Evolutionary conservation across 2,329 filamentous ascomycete species (phyloP), one percentile per base, ranked within the genome.

Genomic region (Fusarium avenaceum): DNA sequence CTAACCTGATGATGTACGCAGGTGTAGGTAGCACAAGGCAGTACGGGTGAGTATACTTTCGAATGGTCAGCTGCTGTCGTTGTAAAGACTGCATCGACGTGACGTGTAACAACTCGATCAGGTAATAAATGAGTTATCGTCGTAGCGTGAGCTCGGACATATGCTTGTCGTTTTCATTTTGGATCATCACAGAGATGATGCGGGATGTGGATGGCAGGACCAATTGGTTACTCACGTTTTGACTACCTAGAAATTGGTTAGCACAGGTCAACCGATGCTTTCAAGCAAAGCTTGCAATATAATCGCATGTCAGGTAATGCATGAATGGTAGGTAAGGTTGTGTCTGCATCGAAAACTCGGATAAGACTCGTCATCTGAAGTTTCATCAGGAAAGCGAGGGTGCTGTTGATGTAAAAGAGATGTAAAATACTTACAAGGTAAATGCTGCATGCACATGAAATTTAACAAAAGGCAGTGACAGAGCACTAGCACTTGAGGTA

Each of bases 111-210:
- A 65, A 71, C 71, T 74, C 65, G 55, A 74, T 77, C 75, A 77
- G 75, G 61, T 57, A 67, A 70, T 73, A 75, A 78, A 80, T 77
- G 76, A 75, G 67, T 77, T 80, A 69, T 81, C 80, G 74, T 81
- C 80, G 76, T 79, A 65, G 80, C 80, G 83, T 78, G 78, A 85
- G 89, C 93, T 96, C 90, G 86, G 93, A 96, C 93, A 96, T 96
- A 96, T 96, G 93, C 93, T 96, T 96, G 93, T 96, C 93, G 88
- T 89, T 90, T 87, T 86, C 84, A 85, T 87, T 90, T 93, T 88
- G 85, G 80, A 86, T 96, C 92, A 96, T 96, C 93, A 96, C 89
- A 74, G 67, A 74, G 70, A 71, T 66, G 63, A 67, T 51, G 40
- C 51, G 38, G 54, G 20, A 55, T 63, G 53, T 57, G 63, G 63